Evolutionary conservation across 495 filamentous ascomycete genomes (phyloP).

Genomic region (Penicillium alfredii): DNA sequence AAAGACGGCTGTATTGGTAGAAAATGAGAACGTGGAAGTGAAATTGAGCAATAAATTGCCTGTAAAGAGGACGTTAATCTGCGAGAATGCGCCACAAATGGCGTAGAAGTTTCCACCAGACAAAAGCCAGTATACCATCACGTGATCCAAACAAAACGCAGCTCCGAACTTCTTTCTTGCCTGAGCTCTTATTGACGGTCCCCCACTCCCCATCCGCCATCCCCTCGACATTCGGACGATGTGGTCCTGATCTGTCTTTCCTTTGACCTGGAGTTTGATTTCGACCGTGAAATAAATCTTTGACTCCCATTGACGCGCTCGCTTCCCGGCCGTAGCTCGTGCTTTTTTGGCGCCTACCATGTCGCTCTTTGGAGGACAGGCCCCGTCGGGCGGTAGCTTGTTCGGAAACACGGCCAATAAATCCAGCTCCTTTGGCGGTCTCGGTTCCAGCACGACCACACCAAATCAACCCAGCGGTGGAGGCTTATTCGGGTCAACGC

Average conservation of each 20-base stretch:
- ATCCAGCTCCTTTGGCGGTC: slow-evolving; percentile 31
- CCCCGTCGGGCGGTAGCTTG: slow-evolving; percentile 19
- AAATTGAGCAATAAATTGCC: too few species aligned
- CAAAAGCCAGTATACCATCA: too few species aligned
- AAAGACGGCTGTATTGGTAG: background rate
- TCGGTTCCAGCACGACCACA: slow-evolving; percentile 16
- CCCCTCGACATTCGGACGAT: too few species aligned
- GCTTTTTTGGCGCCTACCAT: slow-evolving; percentile 22
- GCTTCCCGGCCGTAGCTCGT: slow-evolving; percentile 7
- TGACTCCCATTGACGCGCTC: background rate
- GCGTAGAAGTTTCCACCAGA: too few species aligned
- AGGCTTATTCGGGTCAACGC: slow-evolving; percentile 25
- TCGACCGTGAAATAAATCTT: background rate
- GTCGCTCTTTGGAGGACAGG: slow-evolving; percentile 40
- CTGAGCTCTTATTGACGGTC: slow-evolving; percentile 22
- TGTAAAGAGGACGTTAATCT: too few species aligned
- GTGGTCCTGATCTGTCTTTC: slow-evolving; percentile 5
- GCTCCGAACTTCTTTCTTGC: slow-evolving; percentile 23
- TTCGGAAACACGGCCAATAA: slow-evolving; percentile 33
- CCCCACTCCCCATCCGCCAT: too few species aligned
- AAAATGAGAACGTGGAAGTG: background rate
- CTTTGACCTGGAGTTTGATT: background rate
- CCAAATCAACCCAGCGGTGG: slow-evolving; percentile 14
- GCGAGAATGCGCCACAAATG: too few species aligned
- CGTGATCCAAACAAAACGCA: slow-evolving; percentile 28